Evolutionary conservation across 2,329 filamentous ascomycete genomes (phyloP).

Genomic region (Hypocrella siamensis): DNA sequence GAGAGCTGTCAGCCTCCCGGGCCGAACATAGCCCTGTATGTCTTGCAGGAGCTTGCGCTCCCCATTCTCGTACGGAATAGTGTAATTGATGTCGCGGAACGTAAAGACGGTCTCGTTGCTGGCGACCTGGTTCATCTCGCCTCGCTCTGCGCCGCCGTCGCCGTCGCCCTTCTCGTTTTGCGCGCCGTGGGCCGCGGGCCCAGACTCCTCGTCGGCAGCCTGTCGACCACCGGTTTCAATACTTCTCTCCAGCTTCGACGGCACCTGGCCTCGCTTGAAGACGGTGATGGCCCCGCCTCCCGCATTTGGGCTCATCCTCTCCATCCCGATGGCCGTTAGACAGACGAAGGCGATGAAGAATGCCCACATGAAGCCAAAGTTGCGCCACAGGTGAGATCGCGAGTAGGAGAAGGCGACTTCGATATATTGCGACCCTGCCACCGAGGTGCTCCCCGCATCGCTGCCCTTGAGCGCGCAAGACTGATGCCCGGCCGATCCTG

Average conservation of each 20-base stretch:
- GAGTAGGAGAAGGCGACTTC: constrained; percentile 36
- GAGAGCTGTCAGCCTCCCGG: constrained; percentile 63
- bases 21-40: constrained; percentile 73
- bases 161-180: constrained; percentile 13
- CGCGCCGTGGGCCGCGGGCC: constrained; percentile 21
- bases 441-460: constrained; percentile 26
- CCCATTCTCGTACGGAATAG: constrained; percentile 40
- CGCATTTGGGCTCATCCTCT: constrained; percentile 45
- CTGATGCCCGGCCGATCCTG: constrained; percentile 22
- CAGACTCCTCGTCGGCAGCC: constrained; percentile 36
- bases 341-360: constrained; percentile 61
- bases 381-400: constrained; percentile 50
- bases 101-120: constrained; percentile 46
- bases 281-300: constrained; percentile 43
- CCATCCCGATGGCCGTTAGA: constrained; percentile 54
- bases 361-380: constrained; percentile 64
- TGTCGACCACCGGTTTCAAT: constrained; percentile 34
- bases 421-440: constrained; percentile 43
- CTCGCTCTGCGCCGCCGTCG: constrained; percentile 10
- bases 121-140: constrained; percentile 30
- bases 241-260: constrained; percentile 37
- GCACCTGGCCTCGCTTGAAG: constrained; percentile 48
- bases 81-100: constrained; percentile 34
- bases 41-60: constrained; percentile 56
- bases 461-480: constrained; percentile 35